Percentiles rank a stretch among this genome's conserved stretches.
phyloP scores from a whole-genome alignment of 75 land plant genomes.

The Pinus tabuliformis region DNA sequence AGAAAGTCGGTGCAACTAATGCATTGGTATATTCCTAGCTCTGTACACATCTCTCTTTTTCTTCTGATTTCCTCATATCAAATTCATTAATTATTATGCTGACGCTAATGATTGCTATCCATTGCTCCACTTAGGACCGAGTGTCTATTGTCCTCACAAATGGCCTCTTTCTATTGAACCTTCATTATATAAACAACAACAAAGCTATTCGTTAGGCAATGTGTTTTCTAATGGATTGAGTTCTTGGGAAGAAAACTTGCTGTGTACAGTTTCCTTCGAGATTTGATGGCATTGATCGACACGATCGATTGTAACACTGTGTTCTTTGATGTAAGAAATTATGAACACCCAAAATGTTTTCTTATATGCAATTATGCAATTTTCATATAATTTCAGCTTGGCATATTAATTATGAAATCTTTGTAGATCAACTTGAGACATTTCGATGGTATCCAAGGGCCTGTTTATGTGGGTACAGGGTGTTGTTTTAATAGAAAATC shows the following conservation, averaged over 20 bases:
- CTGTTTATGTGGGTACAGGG: conserved; percentile 90
- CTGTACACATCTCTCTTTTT: not conserved
- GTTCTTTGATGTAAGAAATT: conserved; percentile 71
- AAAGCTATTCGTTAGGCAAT: conserved; percentile 81
- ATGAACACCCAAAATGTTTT: not conserved
- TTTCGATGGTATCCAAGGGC: conserved; percentile 82
- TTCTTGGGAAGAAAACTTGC: conserved; percentile 62
- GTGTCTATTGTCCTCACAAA: conserved; percentile 83
- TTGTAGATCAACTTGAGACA: conserved; percentile 87
- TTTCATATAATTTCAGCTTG: not conserved
- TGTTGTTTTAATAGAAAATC: conserved; percentile 86
- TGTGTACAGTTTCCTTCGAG: conserved; percentile 86
- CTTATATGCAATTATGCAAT: not conserved
- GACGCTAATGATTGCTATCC: not conserved
- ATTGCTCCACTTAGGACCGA: conserved; percentile 42
- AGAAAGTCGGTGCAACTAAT: conserved; percentile 93
- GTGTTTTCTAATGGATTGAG: conserved; percentile 93
- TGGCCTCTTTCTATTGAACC: conserved; percentile 72
- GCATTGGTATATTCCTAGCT: conserved; percentile 50
- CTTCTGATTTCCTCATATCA: not conserved
- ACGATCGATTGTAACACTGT: conserved; percentile 88
- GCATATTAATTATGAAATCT: not conserved
- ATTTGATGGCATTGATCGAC: conserved; percentile 82
- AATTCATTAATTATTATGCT: conserved; percentile 5
- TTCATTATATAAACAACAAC: conserved; percentile 89